Percentiles rank a stretch among this genome's conserved stretches.
phyloP scores from a whole-genome alignment of 2,329 filamentous ascomycete genomes.

The Nothophaeocryptopus gaeumannii region DNA sequence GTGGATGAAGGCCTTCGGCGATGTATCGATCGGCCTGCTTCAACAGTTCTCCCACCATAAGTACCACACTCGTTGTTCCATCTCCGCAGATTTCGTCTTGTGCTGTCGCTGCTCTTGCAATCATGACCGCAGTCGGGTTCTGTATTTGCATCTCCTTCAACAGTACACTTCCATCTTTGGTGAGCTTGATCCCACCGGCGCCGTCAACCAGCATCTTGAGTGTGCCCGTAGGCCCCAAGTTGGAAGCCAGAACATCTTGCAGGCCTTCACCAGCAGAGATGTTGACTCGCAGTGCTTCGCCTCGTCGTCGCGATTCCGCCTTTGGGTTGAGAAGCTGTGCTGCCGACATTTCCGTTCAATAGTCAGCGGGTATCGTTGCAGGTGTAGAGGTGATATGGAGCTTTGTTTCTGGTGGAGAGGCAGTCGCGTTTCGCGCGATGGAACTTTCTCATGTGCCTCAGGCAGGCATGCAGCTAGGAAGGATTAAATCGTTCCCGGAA shows the following conservation, averaged over 20 bases:
- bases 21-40: constrained; percentile 98
- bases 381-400: too few relatives aligned
- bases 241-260: constrained; percentile 80
- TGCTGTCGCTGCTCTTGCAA: constrained; percentile 80
- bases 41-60: constrained; percentile 91
- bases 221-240: constrained; percentile 87
- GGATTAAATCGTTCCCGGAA: too few relatives aligned
- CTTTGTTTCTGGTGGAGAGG: too few relatives aligned
- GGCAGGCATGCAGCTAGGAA: too few relatives aligned
- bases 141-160: constrained; percentile 84
- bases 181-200: constrained; percentile 83
- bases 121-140: constrained; percentile 90
- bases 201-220: constrained; percentile 85
- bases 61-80: constrained; percentile 92
- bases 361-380: too few relatives aligned
- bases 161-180: constrained; percentile 93
- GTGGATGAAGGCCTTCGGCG: constrained; percentile 90
- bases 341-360: constrained; percentile 69
- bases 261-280: constrained; percentile 90
- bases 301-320: constrained; percentile 94
- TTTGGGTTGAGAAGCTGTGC: constrained; percentile 98
- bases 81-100: constrained; percentile 98
- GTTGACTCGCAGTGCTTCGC: constrained; percentile 94
- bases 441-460: too few relatives aligned
- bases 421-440: too few relatives aligned